phyloP scores from a whole-genome alignment of 495 filamentous ascomycete species.

The Penicillium riverlandense region DNA sequence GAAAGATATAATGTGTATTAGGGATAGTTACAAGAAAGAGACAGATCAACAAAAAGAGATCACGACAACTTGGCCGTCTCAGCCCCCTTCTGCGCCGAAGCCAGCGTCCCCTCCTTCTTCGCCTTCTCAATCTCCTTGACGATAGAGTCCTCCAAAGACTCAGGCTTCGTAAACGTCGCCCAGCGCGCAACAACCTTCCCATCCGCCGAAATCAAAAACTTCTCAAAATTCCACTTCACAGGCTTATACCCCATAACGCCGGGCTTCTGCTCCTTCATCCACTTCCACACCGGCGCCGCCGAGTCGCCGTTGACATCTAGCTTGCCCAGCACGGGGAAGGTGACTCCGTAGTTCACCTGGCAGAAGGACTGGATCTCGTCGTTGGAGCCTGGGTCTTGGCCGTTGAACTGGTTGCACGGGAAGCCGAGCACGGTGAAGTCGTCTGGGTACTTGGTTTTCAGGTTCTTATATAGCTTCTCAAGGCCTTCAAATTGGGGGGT shows the following conservation, averaged over 20 bases:
- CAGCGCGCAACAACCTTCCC: conserved; percentile 76
- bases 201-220: conserved; percentile 84
- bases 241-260: conserved; percentile 79
- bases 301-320: conserved; percentile 83
- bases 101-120: conserved; percentile 22
- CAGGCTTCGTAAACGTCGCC: conserved; percentile 82
- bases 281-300: conserved; percentile 75
- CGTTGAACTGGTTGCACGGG: conserved; percentile 96
- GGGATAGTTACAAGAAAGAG: conserved; percentile 1
- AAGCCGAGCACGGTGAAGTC: conserved; percentile 87
- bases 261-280: conserved; percentile 79
- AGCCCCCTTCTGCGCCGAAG: conserved; percentile 12
- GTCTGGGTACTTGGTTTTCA: conserved; percentile 60
- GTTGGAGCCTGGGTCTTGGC: conserved; percentile 81
- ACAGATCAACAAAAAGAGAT: conserved; percentile 4
- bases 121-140: conserved; percentile 62
- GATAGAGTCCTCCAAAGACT: conserved; percentile 64
- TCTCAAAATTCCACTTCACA: conserved; percentile 98
- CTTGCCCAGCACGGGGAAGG: conserved; percentile 88
- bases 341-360: conserved; percentile 90
- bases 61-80: conserved; percentile 16
- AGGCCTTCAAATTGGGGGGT: conserved; percentile 92
- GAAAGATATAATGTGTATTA: not conserved
- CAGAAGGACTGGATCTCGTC: conserved; percentile 92
- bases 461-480: conserved; percentile 78